Base-by-base conservation (phyloP, 371 early-diverging fungal genomes). In the Mortierella sp. region DNA sequence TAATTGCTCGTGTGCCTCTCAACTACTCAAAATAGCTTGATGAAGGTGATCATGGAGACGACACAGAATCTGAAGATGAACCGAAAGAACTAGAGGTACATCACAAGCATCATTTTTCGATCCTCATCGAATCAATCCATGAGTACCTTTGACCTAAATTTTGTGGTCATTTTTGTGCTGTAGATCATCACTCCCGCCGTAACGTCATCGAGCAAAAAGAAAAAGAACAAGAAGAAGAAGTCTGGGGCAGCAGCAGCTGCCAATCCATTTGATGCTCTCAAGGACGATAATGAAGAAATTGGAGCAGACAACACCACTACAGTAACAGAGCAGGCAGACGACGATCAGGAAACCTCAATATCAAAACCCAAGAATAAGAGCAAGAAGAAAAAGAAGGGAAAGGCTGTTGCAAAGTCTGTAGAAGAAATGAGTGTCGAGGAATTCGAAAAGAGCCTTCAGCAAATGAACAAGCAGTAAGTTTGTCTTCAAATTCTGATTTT, bases 371-470 rank as follows among this genome's bases (percentile, higher is more conserved):
- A 77, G 24, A 71, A 69, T 67, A 91, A 89, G 66, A 74, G 70
- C 69, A 91, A 89, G 64, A 89, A 86, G 67, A 88, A 86, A 64
- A 88, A 83, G n/a, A 86, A 85, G 65, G 72, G 76, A 33, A 83
- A 81, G 38, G 65, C 70, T 24, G 74, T 75, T 8, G 67, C 71
- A 65, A 83, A 83, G 38, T 83, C 84, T 41, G 83, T 84, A 10
- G 87, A 87, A 19, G 89, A 88, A n/a, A 88, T 89, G 82, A 87
- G 83, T 38, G 82, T 89, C 76, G 88, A 88, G 57, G 93, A 92
- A 70, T 84, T 94, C 61, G 92, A 93, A 47, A 83, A 79, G 65
- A 88, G 89, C 15, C 72, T 92, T 7, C 78, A 86, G 61, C 88
- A 90, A 66, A 69, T 92, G 65, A 86, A 86, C 58, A 77, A 83